Base-by-base conservation (phyloP, 163 green algal species). In the Scenedesmus sp. region DNA sequence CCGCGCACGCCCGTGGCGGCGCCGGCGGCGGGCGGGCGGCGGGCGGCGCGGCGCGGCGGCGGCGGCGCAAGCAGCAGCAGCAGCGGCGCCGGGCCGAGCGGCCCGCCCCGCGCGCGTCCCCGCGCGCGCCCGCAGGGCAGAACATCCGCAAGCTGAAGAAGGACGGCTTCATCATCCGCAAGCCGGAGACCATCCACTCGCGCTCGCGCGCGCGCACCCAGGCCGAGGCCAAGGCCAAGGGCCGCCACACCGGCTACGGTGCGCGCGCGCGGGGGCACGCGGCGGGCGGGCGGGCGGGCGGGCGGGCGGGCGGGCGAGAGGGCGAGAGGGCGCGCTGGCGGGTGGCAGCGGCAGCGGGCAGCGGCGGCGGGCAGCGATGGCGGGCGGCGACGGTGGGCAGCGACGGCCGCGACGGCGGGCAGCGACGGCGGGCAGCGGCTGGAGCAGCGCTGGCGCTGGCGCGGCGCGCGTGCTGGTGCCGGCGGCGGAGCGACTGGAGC, bases 61-160 rank as follows among this genome's bases (percentile, higher is more conserved):
- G n/a, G n/a, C n/a, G n/a, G n/a, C n/a, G n/a, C n/a, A n/a, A n/a
- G n/a, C n/a, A 47, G 39, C 39, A 10, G 39, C 7, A 47, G 39
- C 39, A 47, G 7, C 10, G 39, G 39, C 39, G 39, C 39, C 6
- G 39, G 7, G 10, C 39, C 7, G 7, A 47, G 39, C 7, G 39
- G 7, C 10, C 39, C 7, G 10, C 10, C 7, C 7, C 7, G 39
- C 39, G 39, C 7, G 39, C 39, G 39, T 47, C 7, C 39, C 6
- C 7, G 39, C 39, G 39, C 39, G 39, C 39, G 36, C 36, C 4
- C 34, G 70, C 93, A 99, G 96, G 96, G 74, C 97, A 99, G 83
- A 98, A 98, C 85, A 96, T 99, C 78, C 85, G 97, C 54, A 99
- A 99, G 93, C 91, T 99, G 56, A 85, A 99, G 11, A 99, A 99